Evolutionary conservation across 2,329 filamentous ascomycete genomes (phyloP).

Genomic region (Cercospora janseana): DNA sequence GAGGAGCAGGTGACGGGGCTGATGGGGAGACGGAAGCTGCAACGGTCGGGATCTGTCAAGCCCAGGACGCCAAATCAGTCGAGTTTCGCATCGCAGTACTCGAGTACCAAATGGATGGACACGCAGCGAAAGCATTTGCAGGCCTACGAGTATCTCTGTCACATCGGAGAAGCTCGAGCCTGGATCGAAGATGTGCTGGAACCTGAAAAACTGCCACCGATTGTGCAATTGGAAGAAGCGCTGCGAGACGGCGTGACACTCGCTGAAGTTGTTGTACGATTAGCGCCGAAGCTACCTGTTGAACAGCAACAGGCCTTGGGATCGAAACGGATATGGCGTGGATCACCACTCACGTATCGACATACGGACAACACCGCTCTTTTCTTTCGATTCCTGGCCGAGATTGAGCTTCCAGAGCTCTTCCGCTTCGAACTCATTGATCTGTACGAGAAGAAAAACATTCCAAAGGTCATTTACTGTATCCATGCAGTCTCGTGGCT

Average conservation of each 20-base stretch:
- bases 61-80: constrained; percentile 49
- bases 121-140: constrained; percentile 94
- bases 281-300: constrained; percentile 71
- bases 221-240: constrained; percentile 90
- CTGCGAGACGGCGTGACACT: constrained; percentile 89
- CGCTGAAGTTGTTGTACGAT: constrained; percentile 86
- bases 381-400: constrained; percentile 90
- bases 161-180: constrained; percentile 97
- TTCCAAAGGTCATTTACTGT: constrained; percentile 98
- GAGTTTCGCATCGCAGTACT: constrained; percentile 36
- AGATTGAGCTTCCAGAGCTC: constrained; percentile 87
- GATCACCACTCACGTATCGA: constrained; percentile 82
- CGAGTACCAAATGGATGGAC: constrained; percentile 98
- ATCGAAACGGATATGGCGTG: constrained; percentile 70
- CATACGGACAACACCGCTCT: constrained; percentile 98
- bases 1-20: constrained; percentile 86
- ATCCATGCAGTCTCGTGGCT: constrained; percentile 97
- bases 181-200: constrained; percentile 91
- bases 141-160: constrained; percentile 97
- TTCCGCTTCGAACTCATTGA: constrained; percentile 98
- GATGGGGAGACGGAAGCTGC: constrained; percentile 77
- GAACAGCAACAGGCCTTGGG: constrained; percentile 35
- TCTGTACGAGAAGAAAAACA: constrained; percentile 98
- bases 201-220: constrained; percentile 79
- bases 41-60: constrained; percentile 60